Evolutionary conservation across 2,329 filamentous ascomycete species (phyloP), one percentile per base, ranked within the genome.

Genomic region (Graphilbum sp.): DNA sequence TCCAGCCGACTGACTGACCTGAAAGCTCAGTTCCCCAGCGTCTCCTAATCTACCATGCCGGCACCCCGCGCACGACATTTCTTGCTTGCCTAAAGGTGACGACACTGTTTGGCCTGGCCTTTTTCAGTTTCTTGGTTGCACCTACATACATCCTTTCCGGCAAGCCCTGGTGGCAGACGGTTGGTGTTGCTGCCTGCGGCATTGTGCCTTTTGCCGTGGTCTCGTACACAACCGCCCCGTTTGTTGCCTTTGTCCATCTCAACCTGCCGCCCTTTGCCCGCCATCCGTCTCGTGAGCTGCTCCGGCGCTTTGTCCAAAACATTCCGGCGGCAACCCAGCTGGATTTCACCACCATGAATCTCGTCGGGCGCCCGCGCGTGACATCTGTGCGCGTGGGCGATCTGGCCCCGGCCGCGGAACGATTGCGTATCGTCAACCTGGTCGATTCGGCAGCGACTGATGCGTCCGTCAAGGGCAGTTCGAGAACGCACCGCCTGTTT

Each of bases 1-100:
- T n/a, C n/a, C n/a, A n/a, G n/a, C n/a, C n/a, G n/a, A n/a, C n/a
- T n/a, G n/a, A n/a, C n/a, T n/a, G n/a, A n/a, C n/a, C n/a, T n/a
- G n/a, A n/a, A n/a, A n/a, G n/a, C n/a, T n/a, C n/a, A 42, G 40
- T 44, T 41, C 72, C 74, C 0, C 65, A 72, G 45, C 61, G 61
- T 13, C 52, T 87, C 21, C 66, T 85, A 47, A 69, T 92, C 44
- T 92, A 83, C 55, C 79, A 86, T 57, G 75, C 75, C 38, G 81
- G 83, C 37, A 78, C 72, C 1, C 66, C 67, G 9, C 67, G 72
- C 41, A 78, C 71, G 23, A 71, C 75, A 7, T 77, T 80, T 46
- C 58, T 88, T 34, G 80, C 78, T 35, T 70, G 75, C 50, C 55
- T 82, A 44, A 84, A 85, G 49, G 59, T 88, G 40, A 75, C 75